Evolutionary conservation across 306 rosid species (phyloP).

Genomic region (Datisca glomerata): DNA sequence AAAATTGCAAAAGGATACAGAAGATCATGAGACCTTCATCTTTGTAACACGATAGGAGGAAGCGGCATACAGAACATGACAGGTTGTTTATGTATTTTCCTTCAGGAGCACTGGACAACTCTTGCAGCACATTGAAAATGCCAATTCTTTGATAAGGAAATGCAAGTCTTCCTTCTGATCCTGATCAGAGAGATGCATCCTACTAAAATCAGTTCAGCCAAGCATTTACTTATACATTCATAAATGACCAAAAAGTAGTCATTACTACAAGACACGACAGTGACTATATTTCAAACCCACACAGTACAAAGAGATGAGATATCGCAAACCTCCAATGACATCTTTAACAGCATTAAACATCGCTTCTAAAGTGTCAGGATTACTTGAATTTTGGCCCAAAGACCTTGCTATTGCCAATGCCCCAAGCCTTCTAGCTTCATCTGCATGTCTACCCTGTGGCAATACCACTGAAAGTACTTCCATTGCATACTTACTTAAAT

Average conservation of each 20-base stretch:
- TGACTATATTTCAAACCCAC: no score
- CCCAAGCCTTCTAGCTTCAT: conserved; percentile 66
- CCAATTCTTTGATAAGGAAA: conserved; percentile 94
- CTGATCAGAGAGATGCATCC: no score
- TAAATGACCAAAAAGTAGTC: no score
- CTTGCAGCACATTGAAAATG: conserved; percentile 69
- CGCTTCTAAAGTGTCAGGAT: conserved; percentile 64
- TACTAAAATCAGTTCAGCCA: no score
- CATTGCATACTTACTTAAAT: conserved; percentile 79
- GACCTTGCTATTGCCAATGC: conserved; percentile 60
- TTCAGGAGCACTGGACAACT: conserved; percentile 68
- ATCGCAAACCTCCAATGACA: conserved; percentile 62
- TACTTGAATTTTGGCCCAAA: conserved; percentile 81
- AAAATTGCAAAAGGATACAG: conserved; percentile 1
- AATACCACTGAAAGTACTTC: conserved; percentile 72
- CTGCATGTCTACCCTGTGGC: conserved; percentile 80
- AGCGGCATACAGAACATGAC: conserved; percentile 47
- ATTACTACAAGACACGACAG: no score
- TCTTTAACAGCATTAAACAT: conserved; percentile 76
- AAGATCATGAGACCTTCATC: conserved; percentile 49
- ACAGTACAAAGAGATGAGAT: background rate
- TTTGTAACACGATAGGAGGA: conserved; percentile 70
- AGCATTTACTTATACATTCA: no score
- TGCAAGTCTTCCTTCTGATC: conserved; percentile 93
- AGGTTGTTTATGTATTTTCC: conserved; percentile 53